These are phyloP conservation scores for Ogataea minuta DNA, from an alignment of 805 yeast species.

Conservation along the genomic window DNA sequence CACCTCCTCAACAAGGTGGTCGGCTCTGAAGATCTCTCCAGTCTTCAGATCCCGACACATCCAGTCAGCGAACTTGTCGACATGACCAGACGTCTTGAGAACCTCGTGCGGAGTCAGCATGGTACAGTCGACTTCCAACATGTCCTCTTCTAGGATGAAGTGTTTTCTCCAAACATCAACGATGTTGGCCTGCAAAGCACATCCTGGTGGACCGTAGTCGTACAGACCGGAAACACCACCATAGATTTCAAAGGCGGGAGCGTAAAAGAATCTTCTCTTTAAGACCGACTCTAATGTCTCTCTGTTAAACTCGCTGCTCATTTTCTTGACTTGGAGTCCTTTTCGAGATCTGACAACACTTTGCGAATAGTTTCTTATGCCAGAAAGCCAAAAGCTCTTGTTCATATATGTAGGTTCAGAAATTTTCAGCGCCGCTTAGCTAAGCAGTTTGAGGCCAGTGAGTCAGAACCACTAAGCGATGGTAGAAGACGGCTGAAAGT, in stretches of 20 bases:
- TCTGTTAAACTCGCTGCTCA: conserved; percentile 56
- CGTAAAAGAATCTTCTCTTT: conserved; percentile 94
- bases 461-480: neutral
- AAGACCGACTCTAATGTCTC: conserved; percentile 86
- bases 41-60: conserved; percentile 95
- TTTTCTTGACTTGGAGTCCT: conserved; percentile 19
- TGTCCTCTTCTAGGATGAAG: conserved; percentile 94
- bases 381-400: conserved; percentile 10
- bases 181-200: conserved; percentile 95
- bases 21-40: conserved; percentile 98
- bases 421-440: conserved; percentile 9
- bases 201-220: conserved; percentile 99
- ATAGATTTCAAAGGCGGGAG: conserved; percentile 95
- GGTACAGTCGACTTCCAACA: conserved; percentile 97
- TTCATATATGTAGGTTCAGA: conserved; percentile 8
- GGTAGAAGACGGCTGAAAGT: too few species aligned
- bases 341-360: conserved; percentile 15
- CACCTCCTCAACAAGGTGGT: conserved; percentile 97
- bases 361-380: conserved; percentile 16
- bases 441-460: conserved; percentile 3
- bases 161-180: conserved; percentile 97
- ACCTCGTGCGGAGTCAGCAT: conserved; percentile 98
- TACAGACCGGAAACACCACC: conserved; percentile 98
- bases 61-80: conserved; percentile 98
- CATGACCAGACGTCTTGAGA: conserved; percentile 97